A percentile compares a stretch with the other conserved stretches of the same genome.
Conservation (phyloP, 1,284 basidiomycete species). For the Clitocybe nebularis region DNA sequence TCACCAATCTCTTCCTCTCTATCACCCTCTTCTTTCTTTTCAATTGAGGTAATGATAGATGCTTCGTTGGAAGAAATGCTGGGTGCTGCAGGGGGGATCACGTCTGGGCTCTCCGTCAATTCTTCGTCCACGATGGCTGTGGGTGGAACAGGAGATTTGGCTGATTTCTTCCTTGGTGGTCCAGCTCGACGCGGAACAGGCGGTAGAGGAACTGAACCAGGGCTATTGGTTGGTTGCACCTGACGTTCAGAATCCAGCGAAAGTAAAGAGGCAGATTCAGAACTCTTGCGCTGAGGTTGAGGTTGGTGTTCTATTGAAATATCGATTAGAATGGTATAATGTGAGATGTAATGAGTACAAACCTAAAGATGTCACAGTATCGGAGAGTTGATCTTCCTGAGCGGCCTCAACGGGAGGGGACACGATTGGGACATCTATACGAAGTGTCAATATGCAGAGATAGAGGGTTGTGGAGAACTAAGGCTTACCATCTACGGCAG, state of each 20-base stretch:
- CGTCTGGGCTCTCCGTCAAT: slow-evolving; percentile 11
- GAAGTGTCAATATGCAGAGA: not conserved
- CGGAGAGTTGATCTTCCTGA: slow-evolving; percentile 3
- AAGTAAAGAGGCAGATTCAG: slow-evolving; percentile 26
- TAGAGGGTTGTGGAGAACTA: not conserved
- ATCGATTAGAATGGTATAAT: slow-evolving; percentile 9
- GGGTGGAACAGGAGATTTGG: slow-evolving; percentile 37
- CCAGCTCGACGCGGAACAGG: slow-evolving; percentile 62
- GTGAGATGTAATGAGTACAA: slow-evolving; percentile 1
- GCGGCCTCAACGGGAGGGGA: slow-evolving; percentile 13
- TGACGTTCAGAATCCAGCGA: slow-evolving; percentile 34
- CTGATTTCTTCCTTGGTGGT: slow-evolving; percentile 62
- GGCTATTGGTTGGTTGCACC: slow-evolving; percentile 27
- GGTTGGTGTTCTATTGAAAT: slow-evolving; percentile 1
- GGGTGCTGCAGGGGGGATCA: slow-evolving; percentile 4
- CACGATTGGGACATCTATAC: slow-evolving; percentile 3
- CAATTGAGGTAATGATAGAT: slow-evolving; percentile 5
- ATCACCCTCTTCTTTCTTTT: slow-evolving; percentile 12
- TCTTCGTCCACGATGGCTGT: slow-evolving; percentile 11
- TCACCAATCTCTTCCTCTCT: slow-evolving; percentile 10
- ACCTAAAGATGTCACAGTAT: not conserved
- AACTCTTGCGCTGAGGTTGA: slow-evolving; percentile 20
- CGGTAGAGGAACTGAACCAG: slow-evolving; percentile 68
- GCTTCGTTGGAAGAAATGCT: slow-evolving; percentile 6
- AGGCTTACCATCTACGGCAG: not conserved